Conservation (phyloP, 371 early-diverging fungal species). For the Entomophthora muscae region DNA sequence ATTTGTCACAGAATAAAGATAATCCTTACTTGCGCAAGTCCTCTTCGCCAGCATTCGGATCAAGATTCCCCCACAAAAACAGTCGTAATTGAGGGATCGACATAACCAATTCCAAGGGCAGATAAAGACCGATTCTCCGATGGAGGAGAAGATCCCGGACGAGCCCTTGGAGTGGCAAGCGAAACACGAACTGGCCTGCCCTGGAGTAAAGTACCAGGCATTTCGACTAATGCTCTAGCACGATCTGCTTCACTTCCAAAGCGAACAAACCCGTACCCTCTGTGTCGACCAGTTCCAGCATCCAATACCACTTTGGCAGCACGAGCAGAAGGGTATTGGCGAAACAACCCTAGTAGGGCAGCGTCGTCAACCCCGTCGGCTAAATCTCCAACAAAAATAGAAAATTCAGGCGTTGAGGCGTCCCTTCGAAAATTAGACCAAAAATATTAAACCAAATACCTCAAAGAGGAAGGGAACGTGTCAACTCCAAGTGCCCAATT, state of each 20-base stretch:
- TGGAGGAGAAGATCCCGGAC: conserved; percentile 23
- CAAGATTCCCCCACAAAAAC: conserved; percentile 88
- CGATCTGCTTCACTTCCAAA: conserved; percentile 55
- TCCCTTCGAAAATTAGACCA: conserved; percentile 18
- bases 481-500: conserved; percentile 82
- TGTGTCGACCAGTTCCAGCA: conserved; percentile 32
- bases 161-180: conserved; percentile 61
- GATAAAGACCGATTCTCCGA: conserved; percentile 35
- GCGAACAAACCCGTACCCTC: conserved; percentile 70
- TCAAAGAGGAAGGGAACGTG: neutral
- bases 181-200: conserved; percentile 70
- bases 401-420: conserved; percentile 48
- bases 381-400: conserved; percentile 77
- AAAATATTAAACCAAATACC: neutral
- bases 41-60: conserved; percentile 57
- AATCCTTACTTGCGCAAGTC: conserved; percentile 34
- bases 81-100: conserved; percentile 81
- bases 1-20: neutral
- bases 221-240: conserved; percentile 52
- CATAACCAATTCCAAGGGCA: conserved; percentile 17
- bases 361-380: conserved; percentile 50
- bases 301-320: conserved; percentile 74
- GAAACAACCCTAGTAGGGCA: conserved; percentile 34
- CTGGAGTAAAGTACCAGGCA: conserved; percentile 56
- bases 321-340: conserved; percentile 46